Evolutionary conservation across 768 basidiomycete genomes (phyloP).

Genomic region (Mycena amicta): DNA sequence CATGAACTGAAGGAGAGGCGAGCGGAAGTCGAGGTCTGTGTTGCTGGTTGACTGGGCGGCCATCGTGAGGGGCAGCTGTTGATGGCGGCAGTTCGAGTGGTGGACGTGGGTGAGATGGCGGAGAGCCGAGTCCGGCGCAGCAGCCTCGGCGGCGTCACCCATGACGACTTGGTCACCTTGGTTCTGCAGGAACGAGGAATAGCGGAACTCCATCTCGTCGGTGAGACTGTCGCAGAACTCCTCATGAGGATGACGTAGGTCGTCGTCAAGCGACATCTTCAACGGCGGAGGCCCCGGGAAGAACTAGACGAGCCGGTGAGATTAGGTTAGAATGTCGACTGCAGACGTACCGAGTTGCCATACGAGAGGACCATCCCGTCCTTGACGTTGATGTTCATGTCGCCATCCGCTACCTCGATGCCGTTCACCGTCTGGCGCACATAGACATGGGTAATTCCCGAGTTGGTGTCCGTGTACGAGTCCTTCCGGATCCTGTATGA

Average conservation of each 20-base stretch:
- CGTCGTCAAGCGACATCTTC: conserved; percentile 32
- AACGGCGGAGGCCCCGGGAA: conserved; percentile 61
- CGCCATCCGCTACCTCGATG: conserved; percentile 85
- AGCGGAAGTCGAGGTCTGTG: conserved; percentile 45
- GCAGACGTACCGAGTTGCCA: conserved; percentile 75
- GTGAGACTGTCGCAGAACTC: conserved; percentile 54
- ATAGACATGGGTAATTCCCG: conserved; percentile 89
- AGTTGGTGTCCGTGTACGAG: conserved; percentile 84
- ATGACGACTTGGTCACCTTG: conserved; percentile 40
- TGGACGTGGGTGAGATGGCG: conserved; percentile 49
- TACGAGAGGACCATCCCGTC: conserved; percentile 82
- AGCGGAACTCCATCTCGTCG: conserved; percentile 37
- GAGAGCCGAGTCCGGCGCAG: conserved; percentile 22
- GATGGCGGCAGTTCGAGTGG: conserved; percentile 59
- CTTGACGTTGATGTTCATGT: conserved; percentile 92
- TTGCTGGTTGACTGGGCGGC: conserved; percentile 24
- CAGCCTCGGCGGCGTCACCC: conserved; percentile 19
- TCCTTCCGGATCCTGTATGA: conserved; percentile 71
- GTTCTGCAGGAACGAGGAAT: conserved; percentile 30
- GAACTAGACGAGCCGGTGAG: conserved; percentile 52
- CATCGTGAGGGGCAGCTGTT: conserved; percentile 42
- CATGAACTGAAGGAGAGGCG: conserved; percentile 80
- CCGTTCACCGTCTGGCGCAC: conserved; percentile 84
- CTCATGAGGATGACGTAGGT: conserved; percentile 48
- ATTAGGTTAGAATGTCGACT: neutral